Base-by-base conservation (phyloP, 805 yeast genomes). In the Hanseniaspora mollemarum region DNA sequence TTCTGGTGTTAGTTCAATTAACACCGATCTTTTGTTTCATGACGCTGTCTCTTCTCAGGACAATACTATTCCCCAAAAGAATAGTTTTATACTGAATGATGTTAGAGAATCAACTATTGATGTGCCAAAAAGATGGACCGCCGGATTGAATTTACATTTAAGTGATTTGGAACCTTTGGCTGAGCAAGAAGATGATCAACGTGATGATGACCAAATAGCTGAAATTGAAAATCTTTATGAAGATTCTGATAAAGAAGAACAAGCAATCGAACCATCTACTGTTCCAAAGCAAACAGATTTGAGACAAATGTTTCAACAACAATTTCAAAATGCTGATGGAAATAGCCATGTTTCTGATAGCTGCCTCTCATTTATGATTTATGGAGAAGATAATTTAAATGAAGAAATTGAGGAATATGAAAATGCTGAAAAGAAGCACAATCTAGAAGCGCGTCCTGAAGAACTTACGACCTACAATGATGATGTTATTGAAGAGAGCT, bases 361-460 rank as follows among this genome's bases (percentile, higher is more conserved):
- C 13, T 19, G 49, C 7, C 16, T 33, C 15, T 43, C 49, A 1
- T 50, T 19, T 24, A 43, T 50, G 45, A 40, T 50, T 2, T 44
- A 50, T 28, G 53, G 41, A 4, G 45, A 44, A 4, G 37, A 38
- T 12, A 56, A 18, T 35, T 52, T 22, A 56, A 55, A 46, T 58
- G 64, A 50, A 58, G 65, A 37, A 28, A 44, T 25, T 37, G 36
- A 25, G 25, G 46, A 40, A 9, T 36, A 26, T 26, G 38, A 49
- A 12, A 16, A 32, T 10, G 37, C 16, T 24, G 41, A 32, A 16
- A 42, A 33, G 39, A 28, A n/a, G 10, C 51, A 38, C 15, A 55
- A 56, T 12, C 54, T 58, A 7, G 62, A 59, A 28, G 53, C 59
- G 49, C 54, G 50, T 33, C 39, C 52, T 8, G 58, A 55, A n/a